These are phyloP conservation scores for Penicillium palitans DNA, from an alignment of 2,329 filamentous ascomycete species.

Conservation along the genomic window DNA sequence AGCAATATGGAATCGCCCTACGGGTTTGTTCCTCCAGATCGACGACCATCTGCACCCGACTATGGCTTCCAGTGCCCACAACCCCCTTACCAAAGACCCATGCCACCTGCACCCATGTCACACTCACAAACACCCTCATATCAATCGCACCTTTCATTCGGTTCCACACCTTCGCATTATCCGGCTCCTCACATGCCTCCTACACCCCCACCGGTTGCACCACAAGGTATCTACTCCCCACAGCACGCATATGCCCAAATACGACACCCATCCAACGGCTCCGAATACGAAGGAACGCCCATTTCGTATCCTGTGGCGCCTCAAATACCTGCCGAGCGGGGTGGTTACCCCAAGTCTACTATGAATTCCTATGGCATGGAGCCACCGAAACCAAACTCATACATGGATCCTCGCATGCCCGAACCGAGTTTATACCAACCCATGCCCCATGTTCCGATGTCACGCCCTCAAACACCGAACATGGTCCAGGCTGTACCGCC, in stretches of 20 bases:
- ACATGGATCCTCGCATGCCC: conserved; percentile 40
- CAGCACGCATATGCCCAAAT: conserved; percentile 37
- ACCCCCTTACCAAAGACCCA: conserved; percentile 35
- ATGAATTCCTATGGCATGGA: conserved; percentile 35
- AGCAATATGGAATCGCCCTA: conserved; percentile 53
- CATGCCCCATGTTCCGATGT: conserved; percentile 29
- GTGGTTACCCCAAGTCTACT: conserved; percentile 29
- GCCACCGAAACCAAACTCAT: conserved; percentile 28
- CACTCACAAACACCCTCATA: conserved; percentile 41
- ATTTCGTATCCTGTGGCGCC: conserved; percentile 24
- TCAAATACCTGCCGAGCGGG: conserved; percentile 24
- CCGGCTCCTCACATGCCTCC: conserved; percentile 44
- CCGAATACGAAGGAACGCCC: conserved; percentile 35
- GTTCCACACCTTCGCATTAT: conserved; percentile 44
- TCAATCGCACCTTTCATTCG: conserved; percentile 46
- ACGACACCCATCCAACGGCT: conserved; percentile 34
- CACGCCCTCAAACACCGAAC: conserved; percentile 31
- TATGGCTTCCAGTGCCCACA: conserved; percentile 38
- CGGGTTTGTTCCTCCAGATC: conserved; percentile 45
- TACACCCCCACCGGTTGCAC: conserved; percentile 44
- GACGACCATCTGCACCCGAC: conserved; percentile 53
- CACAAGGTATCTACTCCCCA: conserved; percentile 36
- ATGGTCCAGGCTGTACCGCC: conserved; percentile 35
- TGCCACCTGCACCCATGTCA: conserved; percentile 40
- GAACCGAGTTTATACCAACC: conserved; percentile 45